Base-by-base conservation (phyloP, 441 rosid genomes). In the Populus trichocarpa region DNA sequence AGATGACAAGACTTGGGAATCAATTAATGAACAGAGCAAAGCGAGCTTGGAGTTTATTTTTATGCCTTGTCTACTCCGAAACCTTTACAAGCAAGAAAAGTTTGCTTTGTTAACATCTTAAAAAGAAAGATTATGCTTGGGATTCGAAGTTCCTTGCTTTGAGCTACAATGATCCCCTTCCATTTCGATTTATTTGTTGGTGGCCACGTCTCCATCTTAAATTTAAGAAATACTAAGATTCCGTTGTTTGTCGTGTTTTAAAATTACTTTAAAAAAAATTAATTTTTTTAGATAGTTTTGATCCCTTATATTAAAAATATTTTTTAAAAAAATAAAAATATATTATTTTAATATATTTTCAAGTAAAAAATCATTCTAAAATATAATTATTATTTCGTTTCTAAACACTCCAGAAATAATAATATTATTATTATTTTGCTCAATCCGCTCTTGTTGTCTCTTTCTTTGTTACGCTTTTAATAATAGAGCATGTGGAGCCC, bases 401-500 rank as follows among this genome's bases (percentile, higher is more conserved):
- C 2, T 28, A 28, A 28, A 28, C 0, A 2, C 30, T 0, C 3
- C 2, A 28, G 3, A 28, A 28, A 3, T 28, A 28, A 3, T 28
- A 28, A 28, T 28, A 28, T 28, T 2, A 28, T 28, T 28, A 28
- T 28, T 28, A 2, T 28, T 28, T 28, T 28, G 30, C 4, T 30
- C 32, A 0, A 30, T 8, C 32, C 32, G 3, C 0, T 35, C 30
- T 65, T 71, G 2, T 23, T 6, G 25, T 2, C 66, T 9, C 35
- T 28, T 66, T 25, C n/a, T 67, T n/a, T 2, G 25, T 10, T 1
- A 11, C 2, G 0, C 8, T 25, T 0, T 3, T 12, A 38, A 23
- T 4, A 40, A 40, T 12, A 2, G 22, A 35, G 75, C 32, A 59
- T 63, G 74, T 85, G 88, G 88, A 87, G 82, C 81, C 85, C 83